phyloP scores from a whole-genome alignment of 2,329 filamentous ascomycete genomes.

The Colletotrichum tropicicola region DNA sequence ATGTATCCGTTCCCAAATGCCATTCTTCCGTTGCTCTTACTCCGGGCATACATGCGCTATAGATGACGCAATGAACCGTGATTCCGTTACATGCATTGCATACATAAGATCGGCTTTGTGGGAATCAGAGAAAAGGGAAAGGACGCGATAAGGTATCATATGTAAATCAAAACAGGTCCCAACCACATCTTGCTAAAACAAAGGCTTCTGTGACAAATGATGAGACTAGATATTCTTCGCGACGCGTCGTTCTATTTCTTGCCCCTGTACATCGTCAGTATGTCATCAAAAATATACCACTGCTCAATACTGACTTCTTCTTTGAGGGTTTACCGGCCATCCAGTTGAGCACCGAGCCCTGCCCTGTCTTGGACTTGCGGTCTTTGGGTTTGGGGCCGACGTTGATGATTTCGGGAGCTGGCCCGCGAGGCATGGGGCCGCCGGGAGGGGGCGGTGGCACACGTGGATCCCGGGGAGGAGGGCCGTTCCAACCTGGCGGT shows the following conservation, averaged over 20 bases:
- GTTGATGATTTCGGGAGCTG: constrained; percentile 34
- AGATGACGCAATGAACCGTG: constrained; percentile 13
- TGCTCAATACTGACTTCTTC: constrained; percentile 40
- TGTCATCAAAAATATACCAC: too few relatives aligned
- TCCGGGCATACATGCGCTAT: constrained; percentile 32
- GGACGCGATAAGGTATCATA: constrained; percentile 35
- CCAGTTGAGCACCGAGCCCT: constrained; percentile 43
- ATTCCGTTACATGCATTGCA: constrained; percentile 12
- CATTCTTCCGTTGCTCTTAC: constrained; percentile 28
- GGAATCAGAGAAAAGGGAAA: constrained; percentile 24
- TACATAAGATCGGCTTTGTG: neutral
- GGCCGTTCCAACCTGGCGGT: neutral
- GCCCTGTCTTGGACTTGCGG: constrained; percentile 38
- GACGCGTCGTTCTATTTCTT: neutral
- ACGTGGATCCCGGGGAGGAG: neutral
- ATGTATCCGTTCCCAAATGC: neutral
- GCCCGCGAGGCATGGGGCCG: neutral
- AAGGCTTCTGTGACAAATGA: neutral
- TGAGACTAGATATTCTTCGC: neutral
- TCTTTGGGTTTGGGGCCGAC: constrained; percentile 32
- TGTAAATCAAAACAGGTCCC: constrained; percentile 33
- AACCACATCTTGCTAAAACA: neutral
- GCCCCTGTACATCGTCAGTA: constrained; percentile 3
- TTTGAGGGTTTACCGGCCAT: constrained; percentile 40
- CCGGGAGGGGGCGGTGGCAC: neutral